Evolutionary conservation across 2,329 filamentous ascomycete species (phyloP).

Genomic region (Diaporthe humulicola): DNA sequence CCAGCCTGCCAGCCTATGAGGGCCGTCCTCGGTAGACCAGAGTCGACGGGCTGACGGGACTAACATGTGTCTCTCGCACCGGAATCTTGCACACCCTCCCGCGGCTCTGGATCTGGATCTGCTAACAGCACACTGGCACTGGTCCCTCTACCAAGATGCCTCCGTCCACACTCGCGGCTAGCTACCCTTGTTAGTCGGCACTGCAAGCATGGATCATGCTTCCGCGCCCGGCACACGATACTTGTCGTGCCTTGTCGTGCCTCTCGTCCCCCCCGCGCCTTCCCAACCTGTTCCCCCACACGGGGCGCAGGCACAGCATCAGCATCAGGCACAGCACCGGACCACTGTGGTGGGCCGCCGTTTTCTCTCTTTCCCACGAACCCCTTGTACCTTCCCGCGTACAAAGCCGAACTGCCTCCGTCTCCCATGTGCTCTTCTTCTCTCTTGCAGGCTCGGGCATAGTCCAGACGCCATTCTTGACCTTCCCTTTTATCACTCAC

Average conservation of each 20-base stretch:
- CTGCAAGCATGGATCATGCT: slow-evolving; percentile 25
- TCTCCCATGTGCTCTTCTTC: not conserved
- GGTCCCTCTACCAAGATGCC: not conserved
- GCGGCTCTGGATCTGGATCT: not conserved
- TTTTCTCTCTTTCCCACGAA: slow-evolving; percentile 4
- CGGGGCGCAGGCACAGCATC: not conserved
- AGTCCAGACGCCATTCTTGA: not conserved
- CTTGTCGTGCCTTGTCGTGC: not conserved
- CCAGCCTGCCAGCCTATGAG: too few species aligned
- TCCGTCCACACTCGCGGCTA: not conserved
- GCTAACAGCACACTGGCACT: too few species aligned
- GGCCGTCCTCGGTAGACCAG: too few species aligned
- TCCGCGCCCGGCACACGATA: not conserved
- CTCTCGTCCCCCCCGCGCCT: not conserved
- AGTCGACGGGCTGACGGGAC: too few species aligned
- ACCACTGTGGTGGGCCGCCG: slow-evolving; percentile 1
- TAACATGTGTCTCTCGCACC: too few species aligned
- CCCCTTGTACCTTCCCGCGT: not conserved
- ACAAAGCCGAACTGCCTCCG: not conserved
- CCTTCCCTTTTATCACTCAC: not conserved
- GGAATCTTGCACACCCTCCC: too few species aligned
- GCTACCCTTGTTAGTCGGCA: slow-evolving; percentile 9
- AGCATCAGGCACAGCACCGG: slow-evolving; percentile 5
- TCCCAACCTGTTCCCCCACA: not conserved
- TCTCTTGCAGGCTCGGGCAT: not conserved